Conservation (phyloP, 2,329 filamentous ascomycete genomes). For the Aurifilum marmelostoma region DNA sequence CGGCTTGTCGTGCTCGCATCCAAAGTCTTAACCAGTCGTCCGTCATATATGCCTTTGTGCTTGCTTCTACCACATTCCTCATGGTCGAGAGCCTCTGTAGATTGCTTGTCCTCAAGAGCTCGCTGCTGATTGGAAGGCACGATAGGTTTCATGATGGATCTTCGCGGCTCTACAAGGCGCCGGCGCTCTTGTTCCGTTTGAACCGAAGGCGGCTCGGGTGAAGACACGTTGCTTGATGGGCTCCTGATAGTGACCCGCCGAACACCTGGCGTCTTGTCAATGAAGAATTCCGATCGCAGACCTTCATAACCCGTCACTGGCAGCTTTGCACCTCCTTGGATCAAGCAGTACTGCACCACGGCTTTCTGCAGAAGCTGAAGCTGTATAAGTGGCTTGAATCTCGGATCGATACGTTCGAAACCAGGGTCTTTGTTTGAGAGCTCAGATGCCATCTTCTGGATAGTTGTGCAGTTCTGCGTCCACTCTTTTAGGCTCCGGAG, state of each 20-base stretch:
- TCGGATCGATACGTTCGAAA: conserved; percentile 12
- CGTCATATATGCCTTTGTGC: not conserved
- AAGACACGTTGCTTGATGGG: conserved; percentile 12
- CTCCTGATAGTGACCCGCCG: conserved; percentile 25
- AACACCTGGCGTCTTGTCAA: conserved; percentile 7
- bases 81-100: not conserved
- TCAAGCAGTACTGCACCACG: conserved; percentile 17
- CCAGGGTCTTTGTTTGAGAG: conserved; percentile 9
- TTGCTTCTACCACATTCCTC: not conserved
- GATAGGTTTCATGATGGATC: conserved; percentile 23
- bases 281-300: not conserved
- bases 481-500: conserved; percentile 21
- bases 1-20: not conserved
- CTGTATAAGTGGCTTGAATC: conserved; percentile 22
- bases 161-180: conserved; percentile 17
- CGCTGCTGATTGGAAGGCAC: not conserved
- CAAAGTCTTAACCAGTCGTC: not conserved
- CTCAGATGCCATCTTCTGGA: conserved; percentile 7
- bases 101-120: not conserved
- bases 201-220: conserved; percentile 23
- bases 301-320: not conserved
- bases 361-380: conserved; percentile 23
- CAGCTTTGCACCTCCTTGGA: not conserved
- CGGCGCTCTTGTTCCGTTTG: conserved; percentile 22
- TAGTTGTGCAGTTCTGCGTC: conserved; percentile 5